Base-by-base conservation (phyloP, 805 yeast genomes). In the Yarrowia porcina region DNA sequence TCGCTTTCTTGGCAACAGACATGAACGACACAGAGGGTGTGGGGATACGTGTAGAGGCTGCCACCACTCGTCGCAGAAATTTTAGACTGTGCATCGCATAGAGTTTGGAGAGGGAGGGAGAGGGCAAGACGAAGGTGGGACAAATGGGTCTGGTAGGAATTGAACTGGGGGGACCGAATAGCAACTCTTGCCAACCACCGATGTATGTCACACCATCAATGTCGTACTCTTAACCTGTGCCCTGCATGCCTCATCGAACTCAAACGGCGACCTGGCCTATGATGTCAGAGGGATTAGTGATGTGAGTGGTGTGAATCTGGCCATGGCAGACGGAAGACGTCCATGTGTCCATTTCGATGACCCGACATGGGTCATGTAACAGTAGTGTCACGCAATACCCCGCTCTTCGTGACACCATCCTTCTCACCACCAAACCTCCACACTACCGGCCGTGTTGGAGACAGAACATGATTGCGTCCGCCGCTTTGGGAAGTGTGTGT, bases 1-100 rank as follows among this genome's bases (percentile, higher is more conserved):
- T 67, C 20, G 54, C 36, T 47, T 67, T 67, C 27, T 67, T 67
- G 4, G 42, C 39, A 17, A 39, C 33, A 20, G 59, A 25, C 59
- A 52, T 52, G 33, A 36, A 52, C 56, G 39, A 36, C 21, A 36
- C 41, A 4, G 23, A 15, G 7, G 30, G 28, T 41, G 28, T 15
- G 7, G n/a, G 12, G 44, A 39, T 3, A 21, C 27, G 25, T 20
- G 27, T 13, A 12, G 17, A 13, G 12, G 10, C 27, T 7, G 23
- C 42, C 0, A 17, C 20, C 1, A 2, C 10, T 33, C 20, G 6
- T 18, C 59, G 59, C 17, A 52, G 44, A 52, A 52, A 52, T 52
- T 52, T 50, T 33, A 50, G 57, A 33, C 32, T 25, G 23, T 52
- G 59, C 59, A 52, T 52, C 44, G 25, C 25, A n/a, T 36, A 20